Conservation (phyloP, 139 green algal genomes). For the Medakamo hakoo region DNA sequence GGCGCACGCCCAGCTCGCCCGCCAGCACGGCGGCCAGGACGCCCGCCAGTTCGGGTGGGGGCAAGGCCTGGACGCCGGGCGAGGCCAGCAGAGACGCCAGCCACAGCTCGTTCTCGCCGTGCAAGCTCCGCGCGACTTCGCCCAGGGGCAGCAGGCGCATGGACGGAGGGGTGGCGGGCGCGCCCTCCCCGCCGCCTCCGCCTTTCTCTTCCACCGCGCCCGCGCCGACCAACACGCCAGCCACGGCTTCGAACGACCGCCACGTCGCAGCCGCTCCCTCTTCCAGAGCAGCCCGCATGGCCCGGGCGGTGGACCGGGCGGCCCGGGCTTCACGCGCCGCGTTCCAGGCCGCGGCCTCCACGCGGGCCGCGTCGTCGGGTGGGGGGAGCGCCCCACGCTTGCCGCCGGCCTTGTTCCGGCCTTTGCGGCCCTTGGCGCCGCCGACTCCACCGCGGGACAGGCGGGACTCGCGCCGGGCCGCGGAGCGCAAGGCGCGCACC, state of each 20-base stretch:
- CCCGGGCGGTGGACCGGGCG: neutral
- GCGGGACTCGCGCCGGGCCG: no score
- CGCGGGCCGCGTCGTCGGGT: no score
- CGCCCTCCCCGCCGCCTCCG: neutral
- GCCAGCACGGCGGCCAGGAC: constrained; percentile 38
- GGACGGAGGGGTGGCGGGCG: neutral
- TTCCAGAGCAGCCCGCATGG: constrained; percentile 21
- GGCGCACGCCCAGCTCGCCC: constrained; percentile 21
- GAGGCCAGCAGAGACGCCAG: constrained; percentile 60
- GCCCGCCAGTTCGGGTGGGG: constrained; percentile 36
- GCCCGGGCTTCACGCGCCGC: neutral
- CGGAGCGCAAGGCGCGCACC: no score
- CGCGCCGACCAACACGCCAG: constrained; percentile 34
- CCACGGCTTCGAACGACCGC: constrained; percentile 31
- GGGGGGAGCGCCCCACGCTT: neutral
- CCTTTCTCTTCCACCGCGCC: constrained; percentile 24
- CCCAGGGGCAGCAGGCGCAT: constrained; percentile 30
- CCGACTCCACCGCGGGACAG: no score
- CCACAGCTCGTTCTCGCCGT: constrained; percentile 76
- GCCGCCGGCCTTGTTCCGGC: neutral
- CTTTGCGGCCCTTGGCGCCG: no score
- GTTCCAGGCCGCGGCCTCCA: constrained; percentile 3
- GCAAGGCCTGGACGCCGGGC: constrained; percentile 27
- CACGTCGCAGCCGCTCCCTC: constrained; percentile 17
- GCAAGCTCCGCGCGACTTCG: constrained; percentile 43